These are phyloP conservation scores for Cutaneotrichosporon sp. DNA, from an alignment of 1,284 basidiomycete species.

Conservation along the genomic window DNA sequence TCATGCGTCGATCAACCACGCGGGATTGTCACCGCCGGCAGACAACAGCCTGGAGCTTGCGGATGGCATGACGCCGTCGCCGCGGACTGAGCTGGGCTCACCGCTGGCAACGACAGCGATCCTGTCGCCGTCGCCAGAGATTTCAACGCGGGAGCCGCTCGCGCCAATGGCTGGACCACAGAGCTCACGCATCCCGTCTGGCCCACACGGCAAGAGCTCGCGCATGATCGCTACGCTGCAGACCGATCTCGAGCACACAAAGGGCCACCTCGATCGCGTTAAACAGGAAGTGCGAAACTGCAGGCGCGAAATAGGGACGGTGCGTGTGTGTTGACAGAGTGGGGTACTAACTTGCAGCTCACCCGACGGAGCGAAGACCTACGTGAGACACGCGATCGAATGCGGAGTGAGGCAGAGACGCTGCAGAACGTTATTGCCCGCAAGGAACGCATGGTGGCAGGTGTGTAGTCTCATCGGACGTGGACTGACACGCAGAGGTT, in stretches of 20 bases:
- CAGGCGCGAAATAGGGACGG: conserved; percentile 33
- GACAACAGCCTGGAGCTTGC: not conserved
- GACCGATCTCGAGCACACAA: conserved; percentile 33
- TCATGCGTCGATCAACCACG: conserved; percentile 10
- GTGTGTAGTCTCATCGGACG: conserved; percentile 15
- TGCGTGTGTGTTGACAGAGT: conserved; percentile 14
- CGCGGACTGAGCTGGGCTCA: not conserved
- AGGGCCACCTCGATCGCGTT: conserved; percentile 35
- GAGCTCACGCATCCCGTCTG: conserved; percentile 2
- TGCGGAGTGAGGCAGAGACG: conserved; percentile 42
- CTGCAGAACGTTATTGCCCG: conserved; percentile 42
- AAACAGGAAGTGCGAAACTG: conserved; percentile 34
- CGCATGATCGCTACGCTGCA: conserved; percentile 43
- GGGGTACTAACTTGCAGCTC: conserved; percentile 23
- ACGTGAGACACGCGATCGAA: conserved; percentile 43
- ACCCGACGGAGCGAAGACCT: conserved; percentile 45
- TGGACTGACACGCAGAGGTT: conserved; percentile 27
- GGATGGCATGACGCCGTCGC: not conserved
- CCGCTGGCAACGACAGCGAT: not conserved
- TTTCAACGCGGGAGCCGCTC: not conserved
- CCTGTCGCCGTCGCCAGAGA: no score
- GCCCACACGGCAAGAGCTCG: conserved; percentile 30
- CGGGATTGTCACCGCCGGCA: no score
- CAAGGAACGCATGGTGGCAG: conserved; percentile 42
- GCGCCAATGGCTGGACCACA: not conserved